Base-by-base conservation (phyloP, 2,329 filamentous ascomycete species). In the Microsporum ferrugineum region DNA sequence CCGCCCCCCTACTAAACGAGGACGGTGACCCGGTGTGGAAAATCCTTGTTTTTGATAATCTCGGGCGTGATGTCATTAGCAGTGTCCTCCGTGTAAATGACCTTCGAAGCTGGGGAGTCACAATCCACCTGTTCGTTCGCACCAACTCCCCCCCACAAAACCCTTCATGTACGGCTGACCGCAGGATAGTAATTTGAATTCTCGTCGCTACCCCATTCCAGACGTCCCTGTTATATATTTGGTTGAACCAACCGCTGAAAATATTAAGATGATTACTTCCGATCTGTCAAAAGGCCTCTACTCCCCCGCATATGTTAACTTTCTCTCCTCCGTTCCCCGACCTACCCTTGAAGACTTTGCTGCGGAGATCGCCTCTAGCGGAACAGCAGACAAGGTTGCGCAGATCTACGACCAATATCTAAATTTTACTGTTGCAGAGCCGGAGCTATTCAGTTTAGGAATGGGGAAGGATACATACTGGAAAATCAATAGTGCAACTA, bases 11-110 rank as follows among this genome's bases (percentile, higher is more conserved):
- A 59, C 78, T 96, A 64, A 91, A 91, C 67, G 82, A 89, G 55
- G 87, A 95, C 68, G 91, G 91, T 65, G 89, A 95, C 69, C 91
- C 92, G 0, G 91, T 96, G 77, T 97, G 92, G 92, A 97, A 97
- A 75, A 89, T 97, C 5, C 79, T 99, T 59, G 90, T 99, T 7
- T 97, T 99, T 71, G 95, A 99, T 75, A 88, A 92, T 67, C 77
- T 87, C 68, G 94, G 92, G 56, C 83, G 91, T 72, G 91, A 97
- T 82, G 89, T 99, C 62, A 96, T 99, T 70, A 96, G 91, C 78
- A 96, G 91, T 70, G 91, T 99, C 1, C 80, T 99, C 65, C 84
- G 91, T 62, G 94, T 99, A 65, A 96, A 91, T 71, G 94, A 99
- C 76, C 78, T 99, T 71, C 83, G 95, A 65, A 84, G 88, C 63